These are phyloP conservation scores for Leonotis leonurus DNA, from an alignment of 257 asterid genomes.

Conservation along the genomic window DNA sequence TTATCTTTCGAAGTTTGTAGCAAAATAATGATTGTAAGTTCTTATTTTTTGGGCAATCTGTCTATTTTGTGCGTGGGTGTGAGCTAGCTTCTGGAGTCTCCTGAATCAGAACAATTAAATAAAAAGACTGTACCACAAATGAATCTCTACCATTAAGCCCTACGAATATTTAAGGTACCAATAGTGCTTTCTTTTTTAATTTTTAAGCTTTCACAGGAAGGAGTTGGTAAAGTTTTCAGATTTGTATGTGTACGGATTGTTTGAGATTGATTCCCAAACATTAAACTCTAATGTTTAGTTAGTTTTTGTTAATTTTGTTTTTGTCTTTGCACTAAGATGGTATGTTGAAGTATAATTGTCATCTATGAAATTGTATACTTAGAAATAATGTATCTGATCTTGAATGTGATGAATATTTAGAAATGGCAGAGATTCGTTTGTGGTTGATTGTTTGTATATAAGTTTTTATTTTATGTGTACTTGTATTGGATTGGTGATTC, in stretches of 20 bases:
- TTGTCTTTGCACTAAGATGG: neutral
- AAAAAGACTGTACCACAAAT: too few relatives aligned
- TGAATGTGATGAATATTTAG: neutral
- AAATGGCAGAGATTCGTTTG: neutral
- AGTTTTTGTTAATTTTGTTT: neutral
- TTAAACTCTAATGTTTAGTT: neutral
- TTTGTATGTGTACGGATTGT: neutral
- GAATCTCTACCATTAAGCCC: too few relatives aligned
- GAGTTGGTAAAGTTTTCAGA: too few relatives aligned
- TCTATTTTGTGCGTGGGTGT: too few relatives aligned
- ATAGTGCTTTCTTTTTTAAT: neutral
- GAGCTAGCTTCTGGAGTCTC: too few relatives aligned
- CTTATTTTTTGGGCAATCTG: too few relatives aligned
- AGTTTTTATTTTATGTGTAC: neutral
- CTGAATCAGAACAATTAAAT: too few relatives aligned
- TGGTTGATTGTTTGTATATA: neutral
- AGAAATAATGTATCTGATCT: neutral
- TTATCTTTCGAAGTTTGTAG: too few relatives aligned
- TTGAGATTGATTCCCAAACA: neutral
- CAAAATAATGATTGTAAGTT: too few relatives aligned
- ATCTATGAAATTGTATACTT: neutral
- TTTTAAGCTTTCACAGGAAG: neutral
- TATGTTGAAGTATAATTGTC: neutral
- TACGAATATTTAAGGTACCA: neutral
- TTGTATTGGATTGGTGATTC: neutral